Evolutionary conservation across 495 filamentous ascomycete species (phyloP), one percentile per base, ranked within the genome.

Genomic region (Lasiosphaeria hispida): DNA sequence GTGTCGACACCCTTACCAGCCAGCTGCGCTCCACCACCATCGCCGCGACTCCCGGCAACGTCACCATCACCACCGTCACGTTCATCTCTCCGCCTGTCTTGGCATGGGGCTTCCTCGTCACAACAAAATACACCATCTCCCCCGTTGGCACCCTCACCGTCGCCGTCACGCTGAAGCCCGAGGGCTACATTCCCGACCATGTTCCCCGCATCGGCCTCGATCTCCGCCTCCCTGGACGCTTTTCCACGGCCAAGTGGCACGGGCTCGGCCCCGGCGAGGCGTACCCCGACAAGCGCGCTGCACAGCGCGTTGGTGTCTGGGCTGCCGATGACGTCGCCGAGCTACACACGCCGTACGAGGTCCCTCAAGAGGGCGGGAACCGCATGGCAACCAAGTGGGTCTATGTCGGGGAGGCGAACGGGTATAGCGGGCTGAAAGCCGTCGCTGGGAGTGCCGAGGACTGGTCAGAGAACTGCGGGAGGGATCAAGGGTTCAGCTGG

Each of bases 211-310:
- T 83, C 11, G 85, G 85, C 1, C 62, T 86, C 1, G 60, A 65
- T 8, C 67, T 87, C 30, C 68, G 74, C 10, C 72, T 87, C 10
- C 57, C 68, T 35, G 66, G 53, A 19, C 48, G 19, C 6, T 39
- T 83, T 7, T 70, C 76, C 30, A 35, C 10, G 2, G 78, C 78
- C 4, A 65, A 63, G 1, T 87, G 83, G 84, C 78, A 81, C 62
- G 86, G 86, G 3, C 77, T 81, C 5, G 86, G 86, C 0, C 86
- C 86, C 0, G 83, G 81, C 8, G 84, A 87, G 68, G 78, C 78
- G 7, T 88, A 88, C 50, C 70, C 74, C 10, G 85, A 87, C 70
- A 86, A 82, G 69, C 81, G 81, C 57, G 65, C 73, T 0, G 78
- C 83, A 6, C 81, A 83, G 53, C 76, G 72, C 30, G 42, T 81